These are phyloP conservation scores for Torrubiella hemipterigena DNA, from an alignment of 2,329 filamentous ascomycete species.

Conservation along the genomic window DNA sequence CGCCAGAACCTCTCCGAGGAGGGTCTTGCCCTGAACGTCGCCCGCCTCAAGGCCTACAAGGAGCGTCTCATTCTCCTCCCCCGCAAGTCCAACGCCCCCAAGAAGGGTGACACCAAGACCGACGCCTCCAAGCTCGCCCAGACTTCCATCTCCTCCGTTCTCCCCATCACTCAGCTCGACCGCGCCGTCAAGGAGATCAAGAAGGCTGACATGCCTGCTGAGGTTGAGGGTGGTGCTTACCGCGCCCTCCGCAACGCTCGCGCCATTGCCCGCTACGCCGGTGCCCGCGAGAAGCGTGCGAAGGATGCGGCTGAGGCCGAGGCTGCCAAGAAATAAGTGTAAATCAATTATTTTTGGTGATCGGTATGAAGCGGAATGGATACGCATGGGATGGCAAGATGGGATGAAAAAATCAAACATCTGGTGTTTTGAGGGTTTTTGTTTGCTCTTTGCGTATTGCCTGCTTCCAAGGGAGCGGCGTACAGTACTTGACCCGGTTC, in stretches of 20 bases:
- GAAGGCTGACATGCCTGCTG: constrained; percentile 68
- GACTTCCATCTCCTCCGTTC: constrained; percentile 31
- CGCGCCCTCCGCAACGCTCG: constrained; percentile 73
- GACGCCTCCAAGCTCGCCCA: constrained; percentile 56
- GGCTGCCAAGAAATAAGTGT: constrained; percentile 70
- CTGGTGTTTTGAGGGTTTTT: constrained; percentile 9
- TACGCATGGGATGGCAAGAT: constrained; percentile 8
- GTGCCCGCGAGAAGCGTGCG: constrained; percentile 85
- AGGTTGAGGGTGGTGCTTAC: constrained; percentile 75
- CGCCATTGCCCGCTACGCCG: constrained; percentile 68
- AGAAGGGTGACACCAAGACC: constrained; percentile 87
- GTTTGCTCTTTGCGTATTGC: constrained; percentile 9
- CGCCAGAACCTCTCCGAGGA: constrained; percentile 96
- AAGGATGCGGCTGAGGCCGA: constrained; percentile 80
- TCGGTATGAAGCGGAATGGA: constrained; percentile 6
- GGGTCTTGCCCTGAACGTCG: constrained; percentile 87
- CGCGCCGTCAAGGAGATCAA: constrained; percentile 61
- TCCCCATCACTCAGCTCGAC: constrained; percentile 63
- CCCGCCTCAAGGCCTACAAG: constrained; percentile 96
- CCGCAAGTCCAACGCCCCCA: constrained; percentile 84
- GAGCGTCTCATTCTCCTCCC: constrained; percentile 95
- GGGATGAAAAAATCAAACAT: constrained; percentile 4
- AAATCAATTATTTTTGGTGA: constrained; percentile 5
- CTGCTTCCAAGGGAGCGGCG: constrained; percentile 21
- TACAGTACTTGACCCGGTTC: constrained; percentile 21